Conservation (phyloP, 1,284 basidiomycete genomes). For the Amylostereum chailletii region DNA sequence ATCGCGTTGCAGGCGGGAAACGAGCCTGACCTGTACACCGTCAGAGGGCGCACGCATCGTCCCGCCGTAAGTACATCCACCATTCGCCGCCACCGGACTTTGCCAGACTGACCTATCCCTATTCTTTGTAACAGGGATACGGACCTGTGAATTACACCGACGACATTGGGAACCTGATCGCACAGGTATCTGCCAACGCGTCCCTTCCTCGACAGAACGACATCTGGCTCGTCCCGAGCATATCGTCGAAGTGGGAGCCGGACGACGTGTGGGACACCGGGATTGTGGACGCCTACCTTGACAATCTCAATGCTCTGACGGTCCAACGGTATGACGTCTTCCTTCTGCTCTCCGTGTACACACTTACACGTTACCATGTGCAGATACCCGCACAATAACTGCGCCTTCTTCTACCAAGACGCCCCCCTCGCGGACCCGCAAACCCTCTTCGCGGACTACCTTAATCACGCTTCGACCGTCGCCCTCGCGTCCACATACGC, state of each 20-base stretch:
- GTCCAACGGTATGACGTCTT: slow-evolving; percentile 40
- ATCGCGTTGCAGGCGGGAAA: slow-evolving; percentile 42
- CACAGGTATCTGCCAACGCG: slow-evolving; percentile 31
- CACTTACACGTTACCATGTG: not conserved
- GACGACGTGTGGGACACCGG: slow-evolving; percentile 50
- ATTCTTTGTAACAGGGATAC: slow-evolving; percentile 12
- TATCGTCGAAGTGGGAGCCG: slow-evolving; percentile 38
- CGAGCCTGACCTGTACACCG: slow-evolving; percentile 46
- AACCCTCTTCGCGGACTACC: slow-evolving; percentile 42
- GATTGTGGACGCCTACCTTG: slow-evolving; percentile 39
- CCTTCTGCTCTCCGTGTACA: not conserved
- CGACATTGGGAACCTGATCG: slow-evolving; percentile 33
- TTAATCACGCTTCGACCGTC: slow-evolving; percentile 46
- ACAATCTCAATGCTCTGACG: slow-evolving; percentile 38
- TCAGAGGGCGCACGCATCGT: slow-evolving; percentile 14
- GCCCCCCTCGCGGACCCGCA: slow-evolving; percentile 35
- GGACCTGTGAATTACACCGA: slow-evolving; percentile 40
- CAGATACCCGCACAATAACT: slow-evolving; percentile 51
- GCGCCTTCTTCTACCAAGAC: slow-evolving; percentile 43
- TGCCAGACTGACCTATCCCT: not conserved
- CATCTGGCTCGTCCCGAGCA: slow-evolving; percentile 49
- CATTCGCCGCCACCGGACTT: slow-evolving; percentile 14
- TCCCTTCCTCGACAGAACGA: slow-evolving; percentile 34
- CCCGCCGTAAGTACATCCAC: slow-evolving; percentile 10
- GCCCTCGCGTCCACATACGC: slow-evolving; percentile 41